Base-by-base conservation (phyloP, 2,329 filamentous ascomycete species). In the Fusarium sp. region DNA sequence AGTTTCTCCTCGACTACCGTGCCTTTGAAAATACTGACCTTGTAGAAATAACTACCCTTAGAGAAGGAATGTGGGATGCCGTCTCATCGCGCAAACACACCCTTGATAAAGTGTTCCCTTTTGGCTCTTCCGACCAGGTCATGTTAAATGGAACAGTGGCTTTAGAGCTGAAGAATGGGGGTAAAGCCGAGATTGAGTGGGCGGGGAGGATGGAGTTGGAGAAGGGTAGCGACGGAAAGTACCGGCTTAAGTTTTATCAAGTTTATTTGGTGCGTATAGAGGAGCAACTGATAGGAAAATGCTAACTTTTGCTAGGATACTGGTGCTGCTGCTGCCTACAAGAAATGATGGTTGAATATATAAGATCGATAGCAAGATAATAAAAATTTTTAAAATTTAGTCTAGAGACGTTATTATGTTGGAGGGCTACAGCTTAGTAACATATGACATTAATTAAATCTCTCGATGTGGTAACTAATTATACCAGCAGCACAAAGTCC, bases 11-110 rank as follows among this genome's bases (percentile, higher is more conserved):
- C 8, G 4, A 34, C 3, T 10, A 15, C 15, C 9, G 15, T 23
- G 13, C 4, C 5, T 2, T 0, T 4, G 3, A 11, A 28, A 9
- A 3, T 11, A 31, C 34, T 70, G 7, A 70, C 41, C 1, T 4
- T 30, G 16, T 20, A 69, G 67, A 70, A 63, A 70, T 70, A 8
- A 64, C 62, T 1, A 41, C 67, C 0, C 8, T 70, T n/a, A 46
- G 67, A 45, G 40, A 70, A 41, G 58, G 67, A 1, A 70, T 70
- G 67, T 70, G 67, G 67, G 67, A 70, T 45, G 63, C 67, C 7
- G 67, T 70, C 3, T 59, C 62, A n/a, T 50, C 63, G 2, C 67
- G 67, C 9, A 68, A 70, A 31, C 67, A 70, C n/a, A 62, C 40
- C 3, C 42, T 70, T 11, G 38, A 33, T 15, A 70, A 68, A 23